Base-by-base conservation (phyloP, 306 rosid species). In the Vicia villosa region DNA sequence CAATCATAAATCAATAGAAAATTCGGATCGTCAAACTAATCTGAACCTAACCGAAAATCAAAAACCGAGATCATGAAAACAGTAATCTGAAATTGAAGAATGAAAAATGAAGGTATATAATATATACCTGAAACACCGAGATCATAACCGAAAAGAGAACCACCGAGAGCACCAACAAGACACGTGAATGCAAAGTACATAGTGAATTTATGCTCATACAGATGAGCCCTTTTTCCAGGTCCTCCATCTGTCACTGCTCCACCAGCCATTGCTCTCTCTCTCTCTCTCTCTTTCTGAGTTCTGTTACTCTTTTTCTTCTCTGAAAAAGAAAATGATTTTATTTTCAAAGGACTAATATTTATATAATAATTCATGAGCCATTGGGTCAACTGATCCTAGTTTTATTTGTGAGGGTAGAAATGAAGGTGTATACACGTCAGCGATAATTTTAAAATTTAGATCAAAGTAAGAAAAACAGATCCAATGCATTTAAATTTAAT, bases 111-210 rank as follows among this genome's bases (percentile, higher is more conserved):
- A n/a, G n/a, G n/a, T n/a, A n/a, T n/a, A n/a, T n/a, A 70, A 0
- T 65, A 63, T 59, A 36, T 4, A 93, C 98, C 98, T 51, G 99
- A 94, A 79, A 94, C 97, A 19, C 99, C 99, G 15, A 88, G 96
- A 84, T 94, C 99, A 74, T 94, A 94, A 30, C 98, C 98, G 40
- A 94, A 88, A 28, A 94, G 89, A 38, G 97, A 90, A 14, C 98
- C 98, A 61, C 98, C 98, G 43, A 94, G 92, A 55, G 97, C 97
- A 0, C 91, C 97, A 72, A 94, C 89, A 22, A 88, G 0, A 54
- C 92, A 88, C 10, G 97, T 81, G 14, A 77, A 87, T 17, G 89
- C 69, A 73, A 94, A 87, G 73, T 94, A 90, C 3, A 43, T 3
- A 60, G 96, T 94, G 56, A 77, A 88, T 0, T 22, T 83, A 74